Base-by-base conservation (phyloP, 257 asterid genomes). In the Ligustrum vulgare region DNA sequence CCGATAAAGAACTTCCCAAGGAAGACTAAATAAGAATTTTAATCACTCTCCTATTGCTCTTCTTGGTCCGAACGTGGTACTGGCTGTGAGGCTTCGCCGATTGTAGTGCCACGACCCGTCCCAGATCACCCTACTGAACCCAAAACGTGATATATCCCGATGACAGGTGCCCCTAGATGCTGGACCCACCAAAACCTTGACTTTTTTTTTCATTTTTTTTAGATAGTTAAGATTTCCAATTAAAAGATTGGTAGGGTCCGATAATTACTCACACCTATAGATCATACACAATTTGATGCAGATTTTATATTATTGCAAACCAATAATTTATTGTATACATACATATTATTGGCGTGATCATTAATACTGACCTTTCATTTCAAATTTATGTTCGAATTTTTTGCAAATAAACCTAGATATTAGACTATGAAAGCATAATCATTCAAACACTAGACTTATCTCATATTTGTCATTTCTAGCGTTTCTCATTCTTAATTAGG, bases 361-460 rank as follows among this genome's bases (percentile, higher is more conserved):
- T 15, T 16, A 49, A 23, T 43, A 32, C 2, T 51, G 34, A 49
- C 34, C 2, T 25, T 33, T 16, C 23, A 35, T 72, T 23, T 34
- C 56, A 72, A 25, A 72, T 62, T 23, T 60, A 35, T 31, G 16
- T 28, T 54, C 23, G 5, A n/a, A 32, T 1, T 32, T 32, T 72
- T 18, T 2, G 67, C 67, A 72, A 9, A 72, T 72, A 67, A n/a
- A 49, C n/a, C 36, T n/a, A 56, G 76, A 66, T 54, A 34, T 72
- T 36, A 13, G 11, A 35, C 25, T 35, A 36, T 72, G 28, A 58
- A 8, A 58, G 6, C 54, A 36, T 72, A 72, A 20, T 34, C 54
- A 33, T 72, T 58, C 58, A 72, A 54, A 23, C 8, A 16, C 37
- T 5, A 72, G 39, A 36, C 22, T 60, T 58, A 7, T 58, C 69